phyloP scores from a whole-genome alignment of 179 eudicot genomes.

The Kewa caespitosa region DNA sequence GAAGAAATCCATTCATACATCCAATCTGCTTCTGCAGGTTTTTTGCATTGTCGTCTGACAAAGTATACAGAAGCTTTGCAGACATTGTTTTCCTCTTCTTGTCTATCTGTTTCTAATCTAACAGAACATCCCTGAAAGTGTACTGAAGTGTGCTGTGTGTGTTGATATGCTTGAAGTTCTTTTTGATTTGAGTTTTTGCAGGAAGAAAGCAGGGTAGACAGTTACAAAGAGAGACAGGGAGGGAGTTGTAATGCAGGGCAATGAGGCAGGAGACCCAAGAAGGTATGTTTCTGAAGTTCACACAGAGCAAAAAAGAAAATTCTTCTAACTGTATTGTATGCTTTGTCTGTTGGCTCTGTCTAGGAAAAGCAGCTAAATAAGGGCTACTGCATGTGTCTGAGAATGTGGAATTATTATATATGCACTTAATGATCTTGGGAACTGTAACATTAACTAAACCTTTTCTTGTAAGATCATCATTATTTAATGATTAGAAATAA shows the following conservation, averaged over 20 bases:
- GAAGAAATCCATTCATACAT: conserved; percentile 46
- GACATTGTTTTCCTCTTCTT: conserved; percentile 26
- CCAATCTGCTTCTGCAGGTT: conserved; percentile 36
- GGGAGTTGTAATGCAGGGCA: background rate
- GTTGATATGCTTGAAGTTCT: too few species aligned
- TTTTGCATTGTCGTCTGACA: conserved; percentile 38
- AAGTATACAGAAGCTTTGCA: conserved; percentile 36
- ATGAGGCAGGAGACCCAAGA: conserved; percentile 28
- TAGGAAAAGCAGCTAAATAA: conserved; percentile 33
- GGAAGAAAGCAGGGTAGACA: background rate
- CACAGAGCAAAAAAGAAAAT: conserved; percentile 13
- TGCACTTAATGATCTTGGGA: conserved; percentile 16
- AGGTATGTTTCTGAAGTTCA: conserved; percentile 32
- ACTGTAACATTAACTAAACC: conserved; percentile 8
- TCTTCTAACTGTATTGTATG: conserved; percentile 5
- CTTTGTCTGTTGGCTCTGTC: conserved; percentile 39
- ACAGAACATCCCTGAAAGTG: background rate
- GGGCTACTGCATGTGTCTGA: conserved; percentile 27
- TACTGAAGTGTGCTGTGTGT: too few species aligned
- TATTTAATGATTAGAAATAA: background rate
- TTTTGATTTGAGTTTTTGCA: background rate
- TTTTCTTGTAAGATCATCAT: background rate
- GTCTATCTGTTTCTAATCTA: background rate
- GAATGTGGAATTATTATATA: conserved; percentile 27
- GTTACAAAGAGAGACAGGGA: background rate